Evolutionary conservation across 2,329 filamentous ascomycete species (phyloP).

Genomic region (Rhynchosporium agropyri): DNA sequence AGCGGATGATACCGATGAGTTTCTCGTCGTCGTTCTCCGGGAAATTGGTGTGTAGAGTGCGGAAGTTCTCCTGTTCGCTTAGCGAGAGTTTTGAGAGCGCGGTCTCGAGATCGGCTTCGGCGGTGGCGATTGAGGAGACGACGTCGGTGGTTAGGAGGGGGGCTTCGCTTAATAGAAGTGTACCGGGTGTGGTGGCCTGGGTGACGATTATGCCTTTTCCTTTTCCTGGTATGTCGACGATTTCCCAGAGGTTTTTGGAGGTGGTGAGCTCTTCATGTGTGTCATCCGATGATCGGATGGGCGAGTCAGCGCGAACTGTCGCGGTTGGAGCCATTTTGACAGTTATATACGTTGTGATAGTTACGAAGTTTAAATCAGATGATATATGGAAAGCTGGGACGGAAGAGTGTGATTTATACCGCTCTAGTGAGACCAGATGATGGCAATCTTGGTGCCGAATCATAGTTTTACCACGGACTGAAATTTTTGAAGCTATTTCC

Average conservation of each 20-base stretch:
- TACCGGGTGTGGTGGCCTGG: constrained; percentile 35
- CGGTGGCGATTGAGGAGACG: constrained; percentile 29
- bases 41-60: constrained; percentile 39
- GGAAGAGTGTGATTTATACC: constrained; percentile 4
- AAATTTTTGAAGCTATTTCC: constrained; percentile 29
- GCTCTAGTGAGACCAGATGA: constrained; percentile 7
- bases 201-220: constrained; percentile 37
- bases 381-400: neutral
- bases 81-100: constrained; percentile 29
- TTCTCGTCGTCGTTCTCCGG: constrained; percentile 29
- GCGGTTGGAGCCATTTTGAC: constrained; percentile 30
- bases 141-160: constrained; percentile 38
- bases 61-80: constrained; percentile 35
- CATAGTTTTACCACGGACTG: constrained; percentile 18
- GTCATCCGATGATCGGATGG: constrained; percentile 7
- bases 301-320: constrained; percentile 17
- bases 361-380: neutral
- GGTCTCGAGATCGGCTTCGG: constrained; percentile 33
- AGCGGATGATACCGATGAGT: constrained; percentile 36
- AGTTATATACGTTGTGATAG: neutral
- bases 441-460: constrained; percentile 15
- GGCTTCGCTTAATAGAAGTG: constrained; percentile 38
- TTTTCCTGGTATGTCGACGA: constrained; percentile 36
- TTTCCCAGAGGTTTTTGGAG: constrained; percentile 28
- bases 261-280: neutral